A percentile compares a stretch with the other conserved stretches of the same genome.
phyloP scores from a whole-genome alignment of 148 eudicot genomes.

The Vaccinium myrtillus region DNA sequence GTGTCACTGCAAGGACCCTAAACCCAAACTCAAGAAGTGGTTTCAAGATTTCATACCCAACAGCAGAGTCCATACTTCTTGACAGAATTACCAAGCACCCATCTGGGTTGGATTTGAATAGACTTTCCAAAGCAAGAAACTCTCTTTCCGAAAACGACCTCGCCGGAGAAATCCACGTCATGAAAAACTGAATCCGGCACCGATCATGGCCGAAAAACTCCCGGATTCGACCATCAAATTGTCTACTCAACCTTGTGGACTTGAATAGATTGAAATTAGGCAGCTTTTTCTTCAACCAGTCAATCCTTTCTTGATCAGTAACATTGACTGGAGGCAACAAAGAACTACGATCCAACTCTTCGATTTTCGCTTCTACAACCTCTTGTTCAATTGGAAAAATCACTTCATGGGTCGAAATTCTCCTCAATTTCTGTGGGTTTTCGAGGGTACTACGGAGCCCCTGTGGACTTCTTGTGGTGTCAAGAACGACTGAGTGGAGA shows the following conservation, averaged over 20 bases:
- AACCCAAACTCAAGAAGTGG: conserved; percentile 42
- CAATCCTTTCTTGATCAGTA: conserved; percentile 5
- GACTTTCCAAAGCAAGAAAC: conserved; percentile 43
- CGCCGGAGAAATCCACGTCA: conserved; percentile 65
- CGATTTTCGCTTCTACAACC: not conserved
- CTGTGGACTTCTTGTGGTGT: not conserved
- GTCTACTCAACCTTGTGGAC: conserved; percentile 22
- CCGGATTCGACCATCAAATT: conserved; percentile 28
- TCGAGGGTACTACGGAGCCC: not conserved
- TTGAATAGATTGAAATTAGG: conserved; percentile 27
- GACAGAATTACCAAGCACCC: conserved; percentile 66
- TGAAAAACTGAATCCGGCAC: conserved; percentile 47
- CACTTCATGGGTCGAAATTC: not conserved
- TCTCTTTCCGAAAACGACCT: conserved; percentile 45
- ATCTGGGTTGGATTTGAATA: conserved; percentile 53
- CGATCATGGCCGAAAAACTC: conserved; percentile 23
- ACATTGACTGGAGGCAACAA: conserved; percentile 24
- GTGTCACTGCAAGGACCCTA: conserved; percentile 31
- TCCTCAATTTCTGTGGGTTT: not conserved
- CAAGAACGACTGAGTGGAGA: conserved; percentile 3
- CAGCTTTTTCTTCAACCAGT: conserved; percentile 25
- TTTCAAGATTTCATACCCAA: conserved; percentile 32
- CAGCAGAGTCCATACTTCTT: conserved; percentile 49
- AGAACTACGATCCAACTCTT: not conserved
- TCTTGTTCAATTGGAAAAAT: not conserved